These are phyloP conservation scores for Cladosporium colombiae DNA, from an alignment of 2,329 filamentous ascomycete genomes.

Conservation along the genomic window DNA sequence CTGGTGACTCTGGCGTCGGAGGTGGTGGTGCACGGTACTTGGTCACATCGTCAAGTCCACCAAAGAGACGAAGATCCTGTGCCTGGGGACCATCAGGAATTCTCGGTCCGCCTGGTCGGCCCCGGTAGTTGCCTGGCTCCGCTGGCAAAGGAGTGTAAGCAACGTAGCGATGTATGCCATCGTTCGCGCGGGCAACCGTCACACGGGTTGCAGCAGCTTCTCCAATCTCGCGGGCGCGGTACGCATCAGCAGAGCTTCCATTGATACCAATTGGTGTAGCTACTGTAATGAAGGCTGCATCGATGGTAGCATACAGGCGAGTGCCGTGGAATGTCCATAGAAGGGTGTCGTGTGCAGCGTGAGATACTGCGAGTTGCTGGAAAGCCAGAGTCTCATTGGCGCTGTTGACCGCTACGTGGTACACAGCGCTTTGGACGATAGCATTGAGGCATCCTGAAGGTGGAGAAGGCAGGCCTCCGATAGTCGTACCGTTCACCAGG, in stretches of 20 bases:
- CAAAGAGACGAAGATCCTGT: slow-evolving; percentile 31
- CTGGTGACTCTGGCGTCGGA: slow-evolving; percentile 26
- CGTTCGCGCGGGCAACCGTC: slow-evolving; percentile 29
- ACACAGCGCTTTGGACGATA: slow-evolving; percentile 33
- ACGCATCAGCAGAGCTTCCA: background rate
- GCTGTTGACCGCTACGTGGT: slow-evolving; percentile 21
- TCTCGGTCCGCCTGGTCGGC: slow-evolving; percentile 28
- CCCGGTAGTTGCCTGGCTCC: slow-evolving; percentile 32
- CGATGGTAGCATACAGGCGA: slow-evolving; percentile 31
- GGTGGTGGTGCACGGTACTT: slow-evolving; percentile 30
- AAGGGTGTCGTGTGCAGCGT: slow-evolving; percentile 35
- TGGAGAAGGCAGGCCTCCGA: slow-evolving; percentile 32
- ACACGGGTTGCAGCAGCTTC: slow-evolving; percentile 21
- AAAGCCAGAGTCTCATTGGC: slow-evolving; percentile 29
- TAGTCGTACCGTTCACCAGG: slow-evolving; percentile 31
- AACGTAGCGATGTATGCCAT: slow-evolving; percentile 32
- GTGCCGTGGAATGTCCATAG: slow-evolving; percentile 35
- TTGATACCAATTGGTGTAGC: slow-evolving; percentile 23
- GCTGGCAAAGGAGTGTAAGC: slow-evolving; percentile 25
- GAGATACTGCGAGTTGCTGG: slow-evolving; percentile 35
- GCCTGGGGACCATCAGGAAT: slow-evolving; percentile 34
- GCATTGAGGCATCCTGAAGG: slow-evolving; percentile 35
- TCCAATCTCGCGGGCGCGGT: background rate
- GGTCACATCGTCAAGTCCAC: slow-evolving; percentile 30
- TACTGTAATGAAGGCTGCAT: slow-evolving; percentile 27